phyloP scores from a whole-genome alignment of 1,139 yeast genomes.

The Debaryomycetaceae sp. region DNA sequence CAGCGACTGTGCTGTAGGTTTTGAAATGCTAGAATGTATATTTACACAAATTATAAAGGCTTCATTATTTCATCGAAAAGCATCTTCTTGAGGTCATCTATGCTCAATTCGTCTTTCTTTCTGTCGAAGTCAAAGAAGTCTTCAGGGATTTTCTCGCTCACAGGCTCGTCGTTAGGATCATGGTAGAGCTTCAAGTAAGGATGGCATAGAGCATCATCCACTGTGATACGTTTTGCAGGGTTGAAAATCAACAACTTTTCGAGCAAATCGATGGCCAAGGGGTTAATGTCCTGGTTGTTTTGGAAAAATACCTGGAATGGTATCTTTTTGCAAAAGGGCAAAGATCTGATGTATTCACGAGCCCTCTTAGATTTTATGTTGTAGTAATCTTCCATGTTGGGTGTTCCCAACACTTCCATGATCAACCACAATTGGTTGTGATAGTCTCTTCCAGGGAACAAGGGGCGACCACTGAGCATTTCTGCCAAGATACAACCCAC shows the following conservation, averaged over 20 bases:
- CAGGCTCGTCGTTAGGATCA: slow-evolving; percentile 72
- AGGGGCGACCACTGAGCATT: slow-evolving; percentile 79
- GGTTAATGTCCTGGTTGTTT: slow-evolving; percentile 31
- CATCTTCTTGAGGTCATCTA: slow-evolving; percentile 48
- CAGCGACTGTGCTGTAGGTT: no score
- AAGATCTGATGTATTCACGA: slow-evolving; percentile 73
- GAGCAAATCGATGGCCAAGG: slow-evolving; percentile 60
- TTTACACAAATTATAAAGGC: slow-evolving; percentile 19
- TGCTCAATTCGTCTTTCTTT: slow-evolving; percentile 47
- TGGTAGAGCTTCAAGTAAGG: slow-evolving; percentile 66
- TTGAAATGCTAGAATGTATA: background rate
- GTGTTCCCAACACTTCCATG: slow-evolving; percentile 88
- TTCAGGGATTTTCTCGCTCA: slow-evolving; percentile 51
- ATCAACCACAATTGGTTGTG: slow-evolving; percentile 85
- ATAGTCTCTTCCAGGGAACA: slow-evolving; percentile 94
- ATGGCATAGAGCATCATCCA: slow-evolving; percentile 61
- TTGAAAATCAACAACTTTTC: slow-evolving; percentile 59
- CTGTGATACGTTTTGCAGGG: slow-evolving; percentile 62
- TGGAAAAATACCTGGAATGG: slow-evolving; percentile 45
- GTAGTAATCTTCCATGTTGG: slow-evolving; percentile 74
- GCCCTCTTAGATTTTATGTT: slow-evolving; percentile 83
- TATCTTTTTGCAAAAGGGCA: slow-evolving; percentile 56
- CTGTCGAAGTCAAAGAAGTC: slow-evolving; percentile 65
- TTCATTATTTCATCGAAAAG: slow-evolving; percentile 55
- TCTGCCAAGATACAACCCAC: slow-evolving; percentile 96